Evolutionary conservation across 164 flowering plant species (phyloP).

Genomic region (Piper longum): DNA sequence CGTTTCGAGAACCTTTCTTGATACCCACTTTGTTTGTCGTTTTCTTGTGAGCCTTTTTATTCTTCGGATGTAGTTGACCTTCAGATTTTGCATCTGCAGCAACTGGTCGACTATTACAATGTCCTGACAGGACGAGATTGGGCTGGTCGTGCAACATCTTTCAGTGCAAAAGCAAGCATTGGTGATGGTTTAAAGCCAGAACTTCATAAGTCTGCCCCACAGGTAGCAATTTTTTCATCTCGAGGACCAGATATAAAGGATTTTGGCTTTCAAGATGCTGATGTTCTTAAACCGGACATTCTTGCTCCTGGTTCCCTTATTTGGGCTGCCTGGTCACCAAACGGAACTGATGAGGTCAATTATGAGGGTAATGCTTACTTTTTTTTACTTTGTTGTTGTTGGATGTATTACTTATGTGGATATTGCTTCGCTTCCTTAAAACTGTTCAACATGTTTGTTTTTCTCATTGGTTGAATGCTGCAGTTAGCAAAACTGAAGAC

Average conservation of each 20-base stretch:
- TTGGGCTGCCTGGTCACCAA: conserved; percentile 97
- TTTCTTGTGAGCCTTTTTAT: background rate
- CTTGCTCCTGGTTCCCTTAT: conserved; percentile 97
- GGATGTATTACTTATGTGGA: background rate
- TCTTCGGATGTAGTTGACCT: background rate
- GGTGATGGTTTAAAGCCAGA: conserved; percentile 72
- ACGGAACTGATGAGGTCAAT: conserved; percentile 90
- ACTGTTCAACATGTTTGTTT: background rate
- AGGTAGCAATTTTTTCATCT: conserved; percentile 86
- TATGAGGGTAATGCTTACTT: conserved; percentile 37
- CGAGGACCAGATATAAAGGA: conserved; percentile 93
- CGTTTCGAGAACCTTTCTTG: background rate
- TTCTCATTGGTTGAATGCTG: background rate
- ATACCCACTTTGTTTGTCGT: background rate
- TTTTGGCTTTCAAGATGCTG: conserved; percentile 84
- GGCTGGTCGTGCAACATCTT: conserved; percentile 81
- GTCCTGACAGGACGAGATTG: conserved; percentile 72
- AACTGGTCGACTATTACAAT: conserved; percentile 81
- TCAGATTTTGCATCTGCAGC: conserved; percentile 22
- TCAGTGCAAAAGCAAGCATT: conserved; percentile 65
- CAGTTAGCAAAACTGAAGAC: too few species aligned
- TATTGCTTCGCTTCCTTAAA: background rate
- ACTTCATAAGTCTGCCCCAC: conserved; percentile 84
- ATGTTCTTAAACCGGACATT: conserved; percentile 94
- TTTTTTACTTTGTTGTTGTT: background rate